Percentiles rank a stretch among this genome's conserved stretches.
Evolutionary conservation across 768 basidiomycete species (phyloP).

Genomic region (Podaxis pistillaris): DNA sequence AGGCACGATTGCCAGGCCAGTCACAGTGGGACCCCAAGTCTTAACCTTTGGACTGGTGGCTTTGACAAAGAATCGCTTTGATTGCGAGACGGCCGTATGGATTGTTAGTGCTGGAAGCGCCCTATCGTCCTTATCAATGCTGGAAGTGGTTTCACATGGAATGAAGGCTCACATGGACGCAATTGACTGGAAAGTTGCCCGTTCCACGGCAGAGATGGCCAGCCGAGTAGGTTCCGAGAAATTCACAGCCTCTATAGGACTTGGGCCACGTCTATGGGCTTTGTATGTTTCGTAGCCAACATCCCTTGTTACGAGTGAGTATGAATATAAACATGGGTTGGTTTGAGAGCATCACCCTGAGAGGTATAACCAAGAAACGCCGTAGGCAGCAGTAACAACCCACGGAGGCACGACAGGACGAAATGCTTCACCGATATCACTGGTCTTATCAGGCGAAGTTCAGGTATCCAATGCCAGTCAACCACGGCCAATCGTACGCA

Average conservation of each 20-base stretch:
- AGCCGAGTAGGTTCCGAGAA: constrained; percentile 71
- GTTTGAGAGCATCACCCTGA: constrained; percentile 36
- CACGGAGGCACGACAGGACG: constrained; percentile 73
- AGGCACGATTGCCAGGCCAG: constrained; percentile 73
- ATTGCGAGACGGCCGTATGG: constrained; percentile 75
- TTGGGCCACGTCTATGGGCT: constrained; percentile 64
- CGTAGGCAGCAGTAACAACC: constrained; percentile 76
- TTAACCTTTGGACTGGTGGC: constrained; percentile 56
- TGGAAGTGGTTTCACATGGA: constrained; percentile 12
- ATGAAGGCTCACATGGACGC: constrained; percentile 66
- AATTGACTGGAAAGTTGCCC: constrained; percentile 77
- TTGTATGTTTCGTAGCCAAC: constrained; percentile 84
- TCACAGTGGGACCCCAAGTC: constrained; percentile 74
- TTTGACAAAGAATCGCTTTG: constrained; percentile 64
- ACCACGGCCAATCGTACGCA: constrained; percentile 29
- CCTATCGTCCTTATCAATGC: constrained; percentile 39
- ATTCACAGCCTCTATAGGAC: constrained; percentile 61
- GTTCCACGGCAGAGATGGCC: constrained; percentile 69
- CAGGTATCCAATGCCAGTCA: constrained; percentile 15
- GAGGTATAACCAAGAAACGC: constrained; percentile 80
- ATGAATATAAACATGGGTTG: constrained; percentile 1
- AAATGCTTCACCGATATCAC: constrained; percentile 83
- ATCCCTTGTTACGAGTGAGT: constrained; percentile 41
- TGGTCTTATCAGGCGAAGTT: constrained; percentile 47
- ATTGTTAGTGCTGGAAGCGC: constrained; percentile 84